These are phyloP conservation scores for Solanum megistacrolobum DNA, from an alignment of 257 asterid genomes.

Conservation along the genomic window DNA sequence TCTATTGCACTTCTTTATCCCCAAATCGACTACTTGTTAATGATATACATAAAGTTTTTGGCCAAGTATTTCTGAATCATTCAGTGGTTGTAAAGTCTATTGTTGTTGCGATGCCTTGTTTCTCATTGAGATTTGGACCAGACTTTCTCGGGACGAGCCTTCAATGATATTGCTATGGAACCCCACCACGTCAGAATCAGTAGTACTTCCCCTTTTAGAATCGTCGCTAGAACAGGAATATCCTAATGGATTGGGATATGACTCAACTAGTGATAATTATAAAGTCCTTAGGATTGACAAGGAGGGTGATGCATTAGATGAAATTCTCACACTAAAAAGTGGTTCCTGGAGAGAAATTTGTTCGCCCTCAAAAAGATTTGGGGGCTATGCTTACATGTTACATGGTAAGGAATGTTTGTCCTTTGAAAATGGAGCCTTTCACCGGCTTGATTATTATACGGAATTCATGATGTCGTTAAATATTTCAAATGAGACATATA, in stretches of 20 bases:
- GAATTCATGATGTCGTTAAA: not conserved
- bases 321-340: not conserved
- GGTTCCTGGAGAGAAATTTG: not conserved
- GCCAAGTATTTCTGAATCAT: not conserved
- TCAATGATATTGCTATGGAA: not conserved
- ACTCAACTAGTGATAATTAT: not conserved
- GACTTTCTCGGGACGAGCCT: not conserved
- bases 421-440: not conserved
- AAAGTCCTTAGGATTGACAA: not conserved
- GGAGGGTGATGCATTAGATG: not conserved
- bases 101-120: not conserved
- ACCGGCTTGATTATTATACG: not conserved
- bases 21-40: no score
- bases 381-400: not conserved
- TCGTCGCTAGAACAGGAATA: no score
- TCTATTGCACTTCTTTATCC: no score
- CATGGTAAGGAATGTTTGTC: not conserved
- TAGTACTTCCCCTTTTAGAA: not conserved
- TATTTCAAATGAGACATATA: not conserved
- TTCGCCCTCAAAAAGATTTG: no score
- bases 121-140: not conserved
- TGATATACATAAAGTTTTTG: no score
- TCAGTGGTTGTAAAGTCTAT: no score
- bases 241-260: not conserved
- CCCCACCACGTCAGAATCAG: not conserved